Evolutionary conservation across 164 flowering plant species (phyloP), one percentile per base, ranked within the genome.

Genomic region (Magnolia officinalis): DNA sequence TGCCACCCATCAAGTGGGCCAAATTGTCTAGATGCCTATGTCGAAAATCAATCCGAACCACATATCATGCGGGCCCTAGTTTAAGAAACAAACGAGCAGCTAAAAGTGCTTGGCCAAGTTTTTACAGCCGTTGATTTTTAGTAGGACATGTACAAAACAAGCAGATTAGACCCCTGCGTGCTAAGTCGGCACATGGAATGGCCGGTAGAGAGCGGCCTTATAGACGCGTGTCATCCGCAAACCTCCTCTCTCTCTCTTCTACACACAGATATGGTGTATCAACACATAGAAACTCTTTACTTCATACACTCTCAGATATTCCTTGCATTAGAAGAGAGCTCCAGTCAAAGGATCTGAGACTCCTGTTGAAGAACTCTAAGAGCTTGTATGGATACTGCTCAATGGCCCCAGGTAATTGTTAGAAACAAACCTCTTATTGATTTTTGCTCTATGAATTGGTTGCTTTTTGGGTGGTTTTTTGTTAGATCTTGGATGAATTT

Each of bases 401-500:
- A 87, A 59, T 90, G 93, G 93, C 93, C 91, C 78, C 96, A 92
- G 92, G 94, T 90, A 88, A 72, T 72, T 72, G 50, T 24, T n/a
- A 31, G 37, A 79, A 73, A 24, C 69, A 78, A 50, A 45, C 65
- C 51, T 63, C 49, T 18, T 69, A n/a, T 13, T 50, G 58, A 21
- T n/a, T 45, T 70, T 70, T n/a, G 24, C n/a, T 21, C 23, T 31
- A 67, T 24, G 70, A 67, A 24, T 67, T 29, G 37, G 70, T 6
- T 26, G 19, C 50, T 50, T 70, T 19, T 45, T 50, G 20, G 58
- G 70, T 68, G 80, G 72, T 50, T 59, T 20, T 61, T 29, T 19
- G 5, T 21, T 14, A 67, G 65, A 58, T 59, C n/a, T 26, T 23
- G 19, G 13, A 61, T 26, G 24, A 61, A 45, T 70, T 63, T 21